Percentiles rank a stretch among this genome's conserved stretches.
Evolutionary conservation across 305 asterid species (phyloP).

Genomic region (Striga hermonthica): DNA sequence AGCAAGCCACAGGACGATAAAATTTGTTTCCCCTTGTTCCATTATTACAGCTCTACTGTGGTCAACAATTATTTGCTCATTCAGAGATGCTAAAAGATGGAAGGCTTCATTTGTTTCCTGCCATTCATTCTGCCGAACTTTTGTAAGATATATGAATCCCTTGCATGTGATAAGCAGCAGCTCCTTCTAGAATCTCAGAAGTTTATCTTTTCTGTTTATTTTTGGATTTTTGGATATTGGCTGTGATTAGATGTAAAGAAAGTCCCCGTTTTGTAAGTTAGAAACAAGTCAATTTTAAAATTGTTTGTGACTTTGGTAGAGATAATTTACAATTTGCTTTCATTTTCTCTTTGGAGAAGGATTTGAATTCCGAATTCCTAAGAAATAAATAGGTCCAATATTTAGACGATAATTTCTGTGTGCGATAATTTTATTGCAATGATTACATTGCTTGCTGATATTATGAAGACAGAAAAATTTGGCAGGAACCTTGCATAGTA

Average conservation of each 20-base stretch:
- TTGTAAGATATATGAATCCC: slow-evolving; percentile 50
- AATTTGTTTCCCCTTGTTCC: slow-evolving; percentile 5
- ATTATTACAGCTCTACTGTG: slow-evolving; percentile 62
- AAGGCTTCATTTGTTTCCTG: slow-evolving; percentile 66
- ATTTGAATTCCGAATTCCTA: no score
- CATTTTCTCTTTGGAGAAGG: background rate
- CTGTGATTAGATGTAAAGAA: background rate
- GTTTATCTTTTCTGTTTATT: background rate
- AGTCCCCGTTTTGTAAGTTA: background rate
- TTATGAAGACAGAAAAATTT: slow-evolving; percentile 43
- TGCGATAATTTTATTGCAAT: slow-evolving; percentile 1
- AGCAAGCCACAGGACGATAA: slow-evolving; percentile 2
- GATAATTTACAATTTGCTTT: background rate
- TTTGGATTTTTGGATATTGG: background rate
- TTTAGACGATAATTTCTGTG: slow-evolving; percentile 8
- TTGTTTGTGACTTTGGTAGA: background rate
- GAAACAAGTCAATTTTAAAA: background rate
- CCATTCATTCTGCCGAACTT: slow-evolving; percentile 61
- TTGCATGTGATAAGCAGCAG: slow-evolving; percentile 9
- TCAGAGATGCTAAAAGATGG: slow-evolving; percentile 57
- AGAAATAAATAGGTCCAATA: no score
- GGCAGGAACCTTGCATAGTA: slow-evolving; percentile 95
- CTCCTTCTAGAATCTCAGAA: background rate
- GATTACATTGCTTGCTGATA: slow-evolving; percentile 33
- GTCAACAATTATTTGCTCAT: slow-evolving; percentile 63